Base-by-base conservation (phyloP, 164 flowering plant species). In the Houttuynia cordata region DNA sequence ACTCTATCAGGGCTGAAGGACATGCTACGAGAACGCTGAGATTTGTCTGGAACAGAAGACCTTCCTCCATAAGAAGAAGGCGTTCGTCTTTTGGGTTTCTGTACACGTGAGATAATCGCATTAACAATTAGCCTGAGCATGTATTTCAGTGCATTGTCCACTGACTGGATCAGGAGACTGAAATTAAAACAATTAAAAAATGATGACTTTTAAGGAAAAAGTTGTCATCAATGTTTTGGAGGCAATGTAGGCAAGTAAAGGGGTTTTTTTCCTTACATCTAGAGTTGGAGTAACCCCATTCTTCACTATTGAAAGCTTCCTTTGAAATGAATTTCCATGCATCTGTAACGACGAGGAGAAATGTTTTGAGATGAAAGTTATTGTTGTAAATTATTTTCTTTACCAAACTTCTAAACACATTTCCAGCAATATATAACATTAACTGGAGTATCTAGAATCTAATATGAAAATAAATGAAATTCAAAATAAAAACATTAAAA, bases 1-100 rank as follows among this genome's bases (percentile, higher is more conserved):
- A 83, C 97, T 64, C 97, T 74, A n/a, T 94, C 99, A 24, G 97
- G 96, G 71, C 99, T 94, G 70, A 85, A 88, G 58, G 99, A 83
- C 93, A 94, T 76, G 71, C 99, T 94, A 74, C 99, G 77, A 22
- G 99, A 93, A 25, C 97, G 85, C 73, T 90, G 96, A 41, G 95
- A 76, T 76, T 90, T 93, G 55, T 94, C 97, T 30, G 96, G 88
- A 25, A 80, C 85, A 69, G 87, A 80, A 30, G 99, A 88, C 69
- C 99, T 82, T 68, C 97, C 96, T 57, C 91, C 87, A 68, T 82
- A 82, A 10, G 59, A 57, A 1, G 45, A 9, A 18, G 59, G 80
- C 42, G 88, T 62, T 74, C 99, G 82, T 61, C 99, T 80, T 68
- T 94, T 94, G 58, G 97, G 95, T 80, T 90, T 93, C 99, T 90